A percentile compares a stretch with the other conserved stretches of the same genome.
These are phyloP conservation scores for Rhodotorula sp. DNA, from an alignment of 1,284 basidiomycete genomes.

Conservation along the genomic window DNA sequence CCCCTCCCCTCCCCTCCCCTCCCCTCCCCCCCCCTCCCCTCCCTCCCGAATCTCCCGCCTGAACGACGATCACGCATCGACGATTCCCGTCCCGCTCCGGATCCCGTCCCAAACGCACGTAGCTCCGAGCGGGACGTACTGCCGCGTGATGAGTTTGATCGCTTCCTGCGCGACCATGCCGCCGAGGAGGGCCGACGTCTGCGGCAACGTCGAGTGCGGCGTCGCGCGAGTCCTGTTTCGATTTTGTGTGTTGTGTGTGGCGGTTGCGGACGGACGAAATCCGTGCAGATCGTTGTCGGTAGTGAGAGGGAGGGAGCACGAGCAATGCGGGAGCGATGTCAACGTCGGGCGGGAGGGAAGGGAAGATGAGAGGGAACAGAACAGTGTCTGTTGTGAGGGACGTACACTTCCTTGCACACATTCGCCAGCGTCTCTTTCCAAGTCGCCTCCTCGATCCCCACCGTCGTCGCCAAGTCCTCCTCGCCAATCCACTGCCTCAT, in stretches of 20 bases:
- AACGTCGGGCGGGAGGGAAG: too few species aligned
- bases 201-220: constrained; percentile 66
- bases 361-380: not conserved
- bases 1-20: not conserved
- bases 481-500: constrained; percentile 56
- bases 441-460: constrained; percentile 42
- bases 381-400: constrained; percentile 22
- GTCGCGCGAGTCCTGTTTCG: constrained; percentile 34
- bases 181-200: constrained; percentile 87
- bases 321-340: too few species aligned
- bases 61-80: constrained; percentile 28
- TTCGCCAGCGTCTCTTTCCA: constrained; percentile 64
- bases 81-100: constrained; percentile 22
- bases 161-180: constrained; percentile 95
- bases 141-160: constrained; percentile 95
- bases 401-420: constrained; percentile 76
- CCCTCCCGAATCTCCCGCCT: not conserved
- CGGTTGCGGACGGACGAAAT: too few species aligned
- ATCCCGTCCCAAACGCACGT: constrained; percentile 84
- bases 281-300: too few species aligned
- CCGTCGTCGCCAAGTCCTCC: constrained; percentile 45
- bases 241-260: too few species aligned
- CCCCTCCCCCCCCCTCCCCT: not conserved
- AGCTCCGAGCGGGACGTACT: constrained; percentile 83
- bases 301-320: too few species aligned